Conservation (phyloP, 2,329 filamentous ascomycete genomes). For the Botrytis aclada region DNA sequence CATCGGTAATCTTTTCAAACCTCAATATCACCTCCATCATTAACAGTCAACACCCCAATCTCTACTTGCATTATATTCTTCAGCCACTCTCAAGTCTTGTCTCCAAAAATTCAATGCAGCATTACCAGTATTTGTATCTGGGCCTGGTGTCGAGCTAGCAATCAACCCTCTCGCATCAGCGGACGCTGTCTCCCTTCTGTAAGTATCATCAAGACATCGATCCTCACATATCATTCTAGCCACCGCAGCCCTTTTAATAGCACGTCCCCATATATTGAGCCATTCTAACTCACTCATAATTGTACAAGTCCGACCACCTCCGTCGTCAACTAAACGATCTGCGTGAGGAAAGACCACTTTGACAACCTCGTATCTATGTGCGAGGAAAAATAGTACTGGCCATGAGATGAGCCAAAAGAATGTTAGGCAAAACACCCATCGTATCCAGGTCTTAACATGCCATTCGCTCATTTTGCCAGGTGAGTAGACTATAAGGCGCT, state of each 20-base stretch:
- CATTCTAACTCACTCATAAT: constrained; percentile 50
- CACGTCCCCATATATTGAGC: constrained; percentile 59
- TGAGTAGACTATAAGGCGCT: constrained; percentile 60
- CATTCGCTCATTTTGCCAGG: constrained; percentile 58
- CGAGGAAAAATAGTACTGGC: constrained; percentile 66
- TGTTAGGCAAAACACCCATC: constrained; percentile 62
- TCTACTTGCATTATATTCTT: constrained; percentile 24
- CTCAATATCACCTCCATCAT: background rate
- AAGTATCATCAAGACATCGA: constrained; percentile 53
- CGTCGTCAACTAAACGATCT: constrained; percentile 22
- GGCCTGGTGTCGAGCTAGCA: constrained; percentile 21
- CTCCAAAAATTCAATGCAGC: constrained; percentile 44
- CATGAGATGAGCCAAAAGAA: constrained; percentile 68
- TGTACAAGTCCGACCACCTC: constrained; percentile 22
- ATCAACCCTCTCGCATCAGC: constrained; percentile 27
- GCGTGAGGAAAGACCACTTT: constrained; percentile 48
- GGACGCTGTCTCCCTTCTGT: constrained; percentile 47
- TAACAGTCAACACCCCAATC: constrained; percentile 32
- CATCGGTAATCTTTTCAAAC: background rate
- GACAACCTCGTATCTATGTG: constrained; percentile 53
- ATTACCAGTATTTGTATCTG: constrained; percentile 37
- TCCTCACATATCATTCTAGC: constrained; percentile 47
- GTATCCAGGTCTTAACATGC: constrained; percentile 61
- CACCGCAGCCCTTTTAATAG: constrained; percentile 58
- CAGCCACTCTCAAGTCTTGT: constrained; percentile 41